Evolutionary conservation across 2,329 filamentous ascomycete species (phyloP).

Genomic region (Xylariaceae sp.): DNA sequence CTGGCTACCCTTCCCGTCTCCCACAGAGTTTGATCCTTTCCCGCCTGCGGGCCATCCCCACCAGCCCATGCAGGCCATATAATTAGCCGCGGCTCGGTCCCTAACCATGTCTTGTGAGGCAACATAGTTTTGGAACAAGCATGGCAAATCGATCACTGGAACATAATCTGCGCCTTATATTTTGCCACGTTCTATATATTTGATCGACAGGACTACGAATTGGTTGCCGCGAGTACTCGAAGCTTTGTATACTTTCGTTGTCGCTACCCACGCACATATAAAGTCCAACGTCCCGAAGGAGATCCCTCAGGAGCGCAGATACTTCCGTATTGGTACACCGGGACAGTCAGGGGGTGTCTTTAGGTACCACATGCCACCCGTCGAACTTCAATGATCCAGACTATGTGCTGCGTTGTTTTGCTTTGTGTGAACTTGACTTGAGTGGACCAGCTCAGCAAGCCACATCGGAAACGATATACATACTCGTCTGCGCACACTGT

Average conservation of each 20-base stretch:
- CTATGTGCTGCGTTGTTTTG: not conserved
- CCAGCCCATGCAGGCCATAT: slow-evolving; percentile 26
- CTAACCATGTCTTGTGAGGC: slow-evolving; percentile 16
- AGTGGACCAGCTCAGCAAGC: slow-evolving; percentile 25
- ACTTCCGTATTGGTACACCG: not conserved
- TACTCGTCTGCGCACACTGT: slow-evolving; percentile 16
- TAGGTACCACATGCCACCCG: slow-evolving; percentile 1
- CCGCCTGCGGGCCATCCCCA: slow-evolving; percentile 25
- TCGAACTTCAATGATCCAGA: not conserved
- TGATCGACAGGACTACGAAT: too few species aligned
- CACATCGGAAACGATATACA: slow-evolving; percentile 25
- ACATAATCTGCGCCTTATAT: slow-evolving; percentile 7
- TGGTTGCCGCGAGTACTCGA: too few species aligned
- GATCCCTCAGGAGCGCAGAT: too few species aligned
- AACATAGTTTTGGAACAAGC: slow-evolving; percentile 23
- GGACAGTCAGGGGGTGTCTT: not conserved
- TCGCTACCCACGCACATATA: too few species aligned
- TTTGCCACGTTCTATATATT: too few species aligned
- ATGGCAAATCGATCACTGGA: slow-evolving; percentile 30
- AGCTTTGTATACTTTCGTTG: too few species aligned
- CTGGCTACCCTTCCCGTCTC: slow-evolving; percentile 6
- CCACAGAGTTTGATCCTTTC: slow-evolving; percentile 21
- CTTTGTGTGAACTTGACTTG: not conserved
- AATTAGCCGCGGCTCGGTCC: slow-evolving; percentile 28
- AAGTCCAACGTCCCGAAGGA: too few species aligned